These are phyloP conservation scores for Capniomyces stellatus DNA, from an alignment of 371 early-diverging fungal genomes.

Conservation along the genomic window DNA sequence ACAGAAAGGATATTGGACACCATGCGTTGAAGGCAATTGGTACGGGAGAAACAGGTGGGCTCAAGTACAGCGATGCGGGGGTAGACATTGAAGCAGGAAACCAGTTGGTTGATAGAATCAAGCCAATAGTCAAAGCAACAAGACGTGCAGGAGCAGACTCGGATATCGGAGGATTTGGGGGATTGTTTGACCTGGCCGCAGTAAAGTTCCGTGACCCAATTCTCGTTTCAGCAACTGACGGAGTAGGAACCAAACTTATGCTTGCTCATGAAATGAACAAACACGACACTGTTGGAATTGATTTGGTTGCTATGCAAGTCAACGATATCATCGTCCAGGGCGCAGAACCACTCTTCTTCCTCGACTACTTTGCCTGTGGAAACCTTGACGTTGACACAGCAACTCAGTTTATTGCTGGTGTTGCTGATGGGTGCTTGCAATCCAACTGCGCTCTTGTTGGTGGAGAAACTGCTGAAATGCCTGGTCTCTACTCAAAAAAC, in stretches of 20 bases:
- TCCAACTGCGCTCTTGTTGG: conserved; percentile 92
- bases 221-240: conserved; percentile 90
- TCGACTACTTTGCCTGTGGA: conserved; percentile 93
- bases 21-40: conserved; percentile 24
- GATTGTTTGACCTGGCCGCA: conserved; percentile 84
- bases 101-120: conserved; percentile 82
- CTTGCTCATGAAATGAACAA: conserved; percentile 69
- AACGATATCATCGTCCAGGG: conserved; percentile 98
- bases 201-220: conserved; percentile 82
- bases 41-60: conserved; percentile 20
- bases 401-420: conserved; percentile 78
- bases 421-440: conserved; percentile 80
- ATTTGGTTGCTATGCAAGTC: conserved; percentile 96
- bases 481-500: conserved; percentile 53
- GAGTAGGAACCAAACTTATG: conserved; percentile 96
- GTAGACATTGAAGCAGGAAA: conserved; percentile 93
- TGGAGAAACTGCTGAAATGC: conserved; percentile 99
- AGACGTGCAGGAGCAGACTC: conserved; percentile 80
- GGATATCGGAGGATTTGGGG: conserved; percentile 96
- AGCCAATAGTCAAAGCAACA: conserved; percentile 81
- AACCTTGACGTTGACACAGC: conserved; percentile 82
- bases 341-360: conserved; percentile 92
- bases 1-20: conserved; percentile 83
- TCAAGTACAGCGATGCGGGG: conserved; percentile 87
- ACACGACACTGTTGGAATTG: conserved; percentile 85